Conservation (phyloP, 1,284 basidiomycete genomes). For the Puccinia novopanici region DNA sequence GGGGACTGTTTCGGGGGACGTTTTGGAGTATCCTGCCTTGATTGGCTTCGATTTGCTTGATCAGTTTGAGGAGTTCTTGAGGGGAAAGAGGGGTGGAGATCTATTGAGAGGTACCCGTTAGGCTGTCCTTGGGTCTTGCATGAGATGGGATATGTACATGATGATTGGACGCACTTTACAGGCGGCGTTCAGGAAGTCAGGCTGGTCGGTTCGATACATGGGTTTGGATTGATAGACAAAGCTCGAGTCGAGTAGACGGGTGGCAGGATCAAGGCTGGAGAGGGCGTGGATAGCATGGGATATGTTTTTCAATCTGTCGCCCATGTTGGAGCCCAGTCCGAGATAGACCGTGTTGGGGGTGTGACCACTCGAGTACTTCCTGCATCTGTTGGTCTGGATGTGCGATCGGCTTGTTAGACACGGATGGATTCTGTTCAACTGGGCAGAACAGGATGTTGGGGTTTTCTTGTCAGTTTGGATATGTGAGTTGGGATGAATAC, state of each 20-base stretch:
- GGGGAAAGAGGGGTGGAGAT: conserved; percentile 74
- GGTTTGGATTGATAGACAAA: conserved; percentile 91
- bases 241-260: conserved; percentile 73
- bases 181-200: conserved; percentile 84
- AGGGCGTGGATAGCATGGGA: conserved; percentile 4
- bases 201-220: conserved; percentile 93
- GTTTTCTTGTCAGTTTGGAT: too few relatives aligned
- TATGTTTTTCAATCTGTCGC: conserved; percentile 19
- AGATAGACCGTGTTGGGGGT: conserved; percentile 30
- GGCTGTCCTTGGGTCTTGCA: not conserved
- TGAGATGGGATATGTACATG: conserved; percentile 53
- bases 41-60: conserved; percentile 74
- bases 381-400: too few relatives aligned
- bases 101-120: conserved; percentile 60
- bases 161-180: conserved; percentile 68
- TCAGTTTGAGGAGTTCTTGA: conserved; percentile 66
- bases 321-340: conserved; percentile 35
- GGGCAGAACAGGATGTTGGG: too few relatives aligned
- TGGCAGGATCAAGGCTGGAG: conserved; percentile 52
- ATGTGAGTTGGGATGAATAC: too few relatives aligned
- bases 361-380: too few relatives aligned
- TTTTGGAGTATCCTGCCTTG: conserved; percentile 77
- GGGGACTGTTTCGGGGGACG: conserved; percentile 76
- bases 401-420: too few relatives aligned
- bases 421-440: too few relatives aligned